Conservation (phyloP, 2,329 filamentous ascomycete species). For the Aureobasidium leucospermi region DNA sequence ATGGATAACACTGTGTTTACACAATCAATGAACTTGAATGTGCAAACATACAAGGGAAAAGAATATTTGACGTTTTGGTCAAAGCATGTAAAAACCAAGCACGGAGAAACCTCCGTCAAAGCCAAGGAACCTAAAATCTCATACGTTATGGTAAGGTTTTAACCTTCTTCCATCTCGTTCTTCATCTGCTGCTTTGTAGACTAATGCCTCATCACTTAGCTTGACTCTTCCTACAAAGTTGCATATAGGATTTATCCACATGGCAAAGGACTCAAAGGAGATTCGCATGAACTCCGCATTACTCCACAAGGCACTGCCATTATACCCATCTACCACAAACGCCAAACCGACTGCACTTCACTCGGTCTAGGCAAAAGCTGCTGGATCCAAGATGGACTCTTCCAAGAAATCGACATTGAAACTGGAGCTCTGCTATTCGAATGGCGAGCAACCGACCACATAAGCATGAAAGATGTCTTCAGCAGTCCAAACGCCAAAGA, state of each 20-base stretch:
- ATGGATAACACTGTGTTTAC: not conserved
- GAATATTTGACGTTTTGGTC: not conserved
- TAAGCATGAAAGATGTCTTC: conserved; percentile 25
- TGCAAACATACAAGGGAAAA: not conserved
- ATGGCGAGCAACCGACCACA: conserved; percentile 42
- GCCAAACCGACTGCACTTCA: conserved; percentile 20
- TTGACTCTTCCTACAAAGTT: conserved; percentile 20
- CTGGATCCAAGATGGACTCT: conserved; percentile 38
- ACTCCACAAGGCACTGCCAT: conserved; percentile 20
- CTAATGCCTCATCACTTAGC: conserved; percentile 12
- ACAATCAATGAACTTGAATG: not conserved
- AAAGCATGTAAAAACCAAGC: not conserved
- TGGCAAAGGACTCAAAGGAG: conserved; percentile 13
- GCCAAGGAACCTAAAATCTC: no score
- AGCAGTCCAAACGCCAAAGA: conserved; percentile 30
- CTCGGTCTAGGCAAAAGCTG: conserved; percentile 18
- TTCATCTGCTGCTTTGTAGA: no score
- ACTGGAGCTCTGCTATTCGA: conserved; percentile 38
- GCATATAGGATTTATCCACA: conserved; percentile 19
- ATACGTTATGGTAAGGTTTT: not conserved
- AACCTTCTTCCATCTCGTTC: not conserved
- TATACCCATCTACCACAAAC: conserved; percentile 20
- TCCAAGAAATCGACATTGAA: conserved; percentile 35
- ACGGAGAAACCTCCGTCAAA: not conserved
- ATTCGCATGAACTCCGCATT: conserved; percentile 23